phyloP scores from a whole-genome alignment of 352 stramenopile species.

The Phytophthora pseudosyringae region DNA sequence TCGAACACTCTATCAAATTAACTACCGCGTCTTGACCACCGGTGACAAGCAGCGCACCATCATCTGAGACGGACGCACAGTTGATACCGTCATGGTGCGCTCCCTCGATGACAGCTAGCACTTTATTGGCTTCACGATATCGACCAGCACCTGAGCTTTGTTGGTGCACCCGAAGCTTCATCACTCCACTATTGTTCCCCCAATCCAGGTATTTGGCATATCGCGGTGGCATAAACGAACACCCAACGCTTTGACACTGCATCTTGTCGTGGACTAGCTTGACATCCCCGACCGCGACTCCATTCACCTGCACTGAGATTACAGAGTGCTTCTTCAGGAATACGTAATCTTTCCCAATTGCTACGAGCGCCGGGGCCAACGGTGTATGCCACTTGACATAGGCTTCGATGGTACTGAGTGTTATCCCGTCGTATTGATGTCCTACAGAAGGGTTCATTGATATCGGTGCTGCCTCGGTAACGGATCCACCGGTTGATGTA shows the following conservation, averaged over 20 bases:
- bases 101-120: conserved; percentile 71
- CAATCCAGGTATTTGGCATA: conserved; percentile 83
- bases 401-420: conserved; percentile 65
- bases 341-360: conserved; percentile 82
- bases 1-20: conserved; percentile 75
- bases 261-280: conserved; percentile 69
- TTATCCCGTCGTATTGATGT: conserved; percentile 63
- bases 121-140: conserved; percentile 69
- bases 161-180: conserved; percentile 70
- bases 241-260: conserved; percentile 51
- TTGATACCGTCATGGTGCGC: conserved; percentile 62
- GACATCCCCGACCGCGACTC: conserved; percentile 61
- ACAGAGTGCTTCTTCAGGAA: conserved; percentile 64
- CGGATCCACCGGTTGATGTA: neutral
- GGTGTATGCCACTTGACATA: conserved; percentile 83
- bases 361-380: conserved; percentile 67
- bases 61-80: conserved; percentile 65
- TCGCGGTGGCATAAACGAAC: conserved; percentile 69
- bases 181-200: conserved; percentile 51
- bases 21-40: conserved; percentile 75
- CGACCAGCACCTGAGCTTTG: conserved; percentile 34
- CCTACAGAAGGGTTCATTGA: conserved; percentile 27
- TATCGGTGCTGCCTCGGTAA: conserved; percentile 1
- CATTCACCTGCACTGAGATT: conserved; percentile 38
- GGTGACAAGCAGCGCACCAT: conserved; percentile 63